Base-by-base conservation (phyloP, 495 filamentous ascomycete species). In the Niebla homalea region DNA sequence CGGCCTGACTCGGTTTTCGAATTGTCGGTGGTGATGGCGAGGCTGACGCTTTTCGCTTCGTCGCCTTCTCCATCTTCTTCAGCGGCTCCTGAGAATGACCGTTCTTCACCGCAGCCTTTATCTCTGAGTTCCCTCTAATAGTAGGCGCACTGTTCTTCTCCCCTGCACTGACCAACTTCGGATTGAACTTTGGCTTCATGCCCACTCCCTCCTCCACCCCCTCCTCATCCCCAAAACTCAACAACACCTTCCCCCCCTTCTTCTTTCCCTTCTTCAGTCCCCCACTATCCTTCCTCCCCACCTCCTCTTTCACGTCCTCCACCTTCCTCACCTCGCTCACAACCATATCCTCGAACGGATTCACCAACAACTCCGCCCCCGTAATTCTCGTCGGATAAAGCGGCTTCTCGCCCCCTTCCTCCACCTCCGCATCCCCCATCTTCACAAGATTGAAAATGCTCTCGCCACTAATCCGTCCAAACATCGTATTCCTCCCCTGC, bases 361-460 rank as follows among this genome's bases (percentile, higher is more conserved):
- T 94, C 19, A 90, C 85, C 59, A 97, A 63, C 14, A 99, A 79
- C 63, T 97, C 87, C 37, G 82, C 75, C 2, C 75, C 73, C 0
- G 79, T 84, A 48, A 99, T 78, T 63, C 80, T 89, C 22, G 85
- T 74, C 4, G 90, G 85, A 65, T 94, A 99, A 15, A 94, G 59
- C 23, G 90, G 90, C 54, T 85, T 76, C 51, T 97, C 92, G n/a
- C 70, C 76, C 22, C 81, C 84, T 59, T 85, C 84, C 46, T 79
- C 75, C 18, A 89, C 67, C 61, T 97, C 92, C 6, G 77, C 78
- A 59, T 96, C 88, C 10, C 83, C 89, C 69, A 95, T 94, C 66
- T 87, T 87, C 60, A 92, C 77, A 53, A 99, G 64, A 62, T 95
- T 97, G 65, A 88, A 99, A 43, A 99, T 88, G 48, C 88, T 95